A percentile compares a stretch with the other conserved stretches of the same genome.
Conservation (phyloP, 352 stramenopile genomes). For the Phytopythium chamaehyphon region DNA sequence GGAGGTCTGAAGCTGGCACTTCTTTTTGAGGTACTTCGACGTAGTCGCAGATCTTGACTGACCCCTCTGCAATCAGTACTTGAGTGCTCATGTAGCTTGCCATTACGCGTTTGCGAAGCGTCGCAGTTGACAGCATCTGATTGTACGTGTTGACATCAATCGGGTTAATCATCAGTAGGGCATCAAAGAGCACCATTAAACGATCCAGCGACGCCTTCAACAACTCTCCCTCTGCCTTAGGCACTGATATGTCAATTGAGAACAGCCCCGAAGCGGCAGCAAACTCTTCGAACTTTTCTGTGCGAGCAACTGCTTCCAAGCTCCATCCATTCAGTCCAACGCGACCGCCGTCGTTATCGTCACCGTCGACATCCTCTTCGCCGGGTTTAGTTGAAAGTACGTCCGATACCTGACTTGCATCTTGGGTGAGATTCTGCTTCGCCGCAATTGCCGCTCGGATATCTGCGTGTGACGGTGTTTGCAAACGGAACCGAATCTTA, state of each 20-base stretch:
- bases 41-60: slow-evolving; percentile 55
- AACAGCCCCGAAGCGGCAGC: slow-evolving; percentile 51
- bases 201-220: slow-evolving; percentile 69
- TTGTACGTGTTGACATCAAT: slow-evolving; percentile 84
- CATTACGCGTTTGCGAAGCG: slow-evolving; percentile 48
- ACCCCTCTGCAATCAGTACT: slow-evolving; percentile 56
- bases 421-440: slow-evolving; percentile 71
- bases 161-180: slow-evolving; percentile 83
- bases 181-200: slow-evolving; percentile 82
- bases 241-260: slow-evolving; percentile 55
- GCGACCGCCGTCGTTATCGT: slow-evolving; percentile 77
- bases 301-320: slow-evolving; percentile 52
- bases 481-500: slow-evolving; percentile 40
- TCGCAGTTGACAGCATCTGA: slow-evolving; percentile 49
- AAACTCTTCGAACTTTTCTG: slow-evolving; percentile 57
- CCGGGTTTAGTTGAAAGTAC: slow-evolving; percentile 17
- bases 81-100: slow-evolving; percentile 79
- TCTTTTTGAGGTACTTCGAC: slow-evolving; percentile 14
- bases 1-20: neutral
- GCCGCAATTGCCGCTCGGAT: slow-evolving; percentile 40
- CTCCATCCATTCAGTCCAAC: slow-evolving; percentile 82
- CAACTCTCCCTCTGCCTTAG: slow-evolving; percentile 46
- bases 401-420: slow-evolving; percentile 51
- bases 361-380: slow-evolving; percentile 48
- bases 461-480: slow-evolving; percentile 40